Evolutionary conservation across 768 basidiomycete genomes (phyloP).

Genomic region (Naganishia onofrii): DNA sequence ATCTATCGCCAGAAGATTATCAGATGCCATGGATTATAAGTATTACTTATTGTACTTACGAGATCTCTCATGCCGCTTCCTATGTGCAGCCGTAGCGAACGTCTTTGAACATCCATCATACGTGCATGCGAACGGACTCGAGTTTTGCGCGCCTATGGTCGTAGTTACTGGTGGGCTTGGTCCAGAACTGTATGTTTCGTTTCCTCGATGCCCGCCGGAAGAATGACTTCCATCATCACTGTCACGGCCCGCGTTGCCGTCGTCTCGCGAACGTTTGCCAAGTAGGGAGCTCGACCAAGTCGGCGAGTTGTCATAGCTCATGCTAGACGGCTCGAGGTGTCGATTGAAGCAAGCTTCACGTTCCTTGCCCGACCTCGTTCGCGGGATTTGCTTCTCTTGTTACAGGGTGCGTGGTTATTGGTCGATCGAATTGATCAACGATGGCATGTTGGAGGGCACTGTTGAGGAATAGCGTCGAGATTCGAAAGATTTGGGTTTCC

Average conservation of each 20-base stretch:
- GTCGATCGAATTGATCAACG: not conserved
- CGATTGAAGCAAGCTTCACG: not conserved
- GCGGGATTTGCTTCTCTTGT: not conserved
- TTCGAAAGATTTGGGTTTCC: not conserved
- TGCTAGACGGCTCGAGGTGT: not conserved
- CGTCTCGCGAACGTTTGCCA: not conserved
- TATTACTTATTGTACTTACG: not conserved
- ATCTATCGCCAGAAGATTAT: not conserved
- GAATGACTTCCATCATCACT: not conserved
- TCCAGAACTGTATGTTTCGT: not conserved
- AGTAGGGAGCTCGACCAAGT: not conserved
- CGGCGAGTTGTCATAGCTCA: not conserved
- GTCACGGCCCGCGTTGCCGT: not conserved
- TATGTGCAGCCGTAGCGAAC: constrained; percentile 22
- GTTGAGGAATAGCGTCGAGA: not conserved
- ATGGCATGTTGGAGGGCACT: not conserved
- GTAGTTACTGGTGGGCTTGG: not conserved
- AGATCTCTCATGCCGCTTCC: constrained; percentile 23
- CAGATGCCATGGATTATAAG: not conserved
- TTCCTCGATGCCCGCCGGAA: not conserved
- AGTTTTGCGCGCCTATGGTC: not conserved
- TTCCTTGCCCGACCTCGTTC: too few species aligned
- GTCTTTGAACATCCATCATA: constrained; percentile 13
- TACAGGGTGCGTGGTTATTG: not conserved
- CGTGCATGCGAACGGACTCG: constrained; percentile 11